Conservation (phyloP, 2,329 filamentous ascomycete genomes). For the Microsporum canis region DNA sequence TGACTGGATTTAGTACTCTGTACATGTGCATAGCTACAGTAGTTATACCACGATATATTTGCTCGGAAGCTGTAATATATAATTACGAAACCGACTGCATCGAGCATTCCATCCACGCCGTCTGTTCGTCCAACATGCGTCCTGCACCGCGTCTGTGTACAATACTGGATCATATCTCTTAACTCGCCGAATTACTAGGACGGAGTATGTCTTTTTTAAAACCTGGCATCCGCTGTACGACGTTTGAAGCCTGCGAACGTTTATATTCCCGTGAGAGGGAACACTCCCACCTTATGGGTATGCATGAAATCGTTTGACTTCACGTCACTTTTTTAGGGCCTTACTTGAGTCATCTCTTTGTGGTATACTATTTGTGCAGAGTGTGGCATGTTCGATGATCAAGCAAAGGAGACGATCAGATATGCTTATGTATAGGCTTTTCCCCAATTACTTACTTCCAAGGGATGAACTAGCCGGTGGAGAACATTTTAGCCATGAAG, state of each 20-base stretch:
- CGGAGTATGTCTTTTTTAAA: not conserved
- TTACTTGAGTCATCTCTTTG: not conserved
- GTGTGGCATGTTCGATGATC: not conserved
- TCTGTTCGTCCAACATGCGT: not conserved
- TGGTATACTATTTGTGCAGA: not conserved
- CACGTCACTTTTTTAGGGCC: not conserved
- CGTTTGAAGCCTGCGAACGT: not conserved
- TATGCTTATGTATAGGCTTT: not conserved
- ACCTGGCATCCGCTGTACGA: slow-evolving; percentile 1
- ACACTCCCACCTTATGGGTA: not conserved
- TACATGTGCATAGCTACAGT: not conserved
- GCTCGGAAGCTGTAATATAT: not conserved
- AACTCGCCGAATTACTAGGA: not conserved
- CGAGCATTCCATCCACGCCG: not conserved
- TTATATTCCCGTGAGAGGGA: not conserved
- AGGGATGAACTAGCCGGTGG: not conserved
- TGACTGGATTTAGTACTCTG: not conserved
- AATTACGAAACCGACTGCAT: not conserved
- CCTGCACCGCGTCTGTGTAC: not conserved
- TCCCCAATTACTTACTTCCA: not conserved
- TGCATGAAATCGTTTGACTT: not conserved
- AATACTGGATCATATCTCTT: not conserved
- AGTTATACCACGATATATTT: not conserved
- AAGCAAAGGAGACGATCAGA: not conserved
- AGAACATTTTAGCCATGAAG: not conserved